phyloP scores from a whole-genome alignment of 176 grass and related monocot species.

The Otatea glauca region DNA sequence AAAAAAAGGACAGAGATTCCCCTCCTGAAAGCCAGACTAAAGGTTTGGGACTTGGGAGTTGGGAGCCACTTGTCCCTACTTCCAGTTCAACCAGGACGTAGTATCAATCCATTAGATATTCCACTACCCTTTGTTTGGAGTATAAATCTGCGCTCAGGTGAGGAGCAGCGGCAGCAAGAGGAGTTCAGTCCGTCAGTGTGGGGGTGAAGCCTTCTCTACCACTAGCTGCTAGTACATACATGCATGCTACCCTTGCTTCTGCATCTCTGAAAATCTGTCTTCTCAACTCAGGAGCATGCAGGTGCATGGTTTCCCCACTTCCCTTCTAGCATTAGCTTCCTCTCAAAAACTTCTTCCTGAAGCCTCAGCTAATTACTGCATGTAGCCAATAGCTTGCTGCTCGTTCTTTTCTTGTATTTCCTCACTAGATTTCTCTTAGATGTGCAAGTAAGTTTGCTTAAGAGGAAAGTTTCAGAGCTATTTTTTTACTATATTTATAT shows the following conservation, averaged over 20 bases:
- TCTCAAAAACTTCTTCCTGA: not conserved
- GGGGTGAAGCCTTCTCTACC: conserved; percentile 7
- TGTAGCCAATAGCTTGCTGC: not conserved
- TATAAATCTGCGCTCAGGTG: conserved; percentile 35
- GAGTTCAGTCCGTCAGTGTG: not conserved
- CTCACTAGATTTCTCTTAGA: not conserved
- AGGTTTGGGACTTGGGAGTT: conserved; percentile 37
- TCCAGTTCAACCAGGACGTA: conserved; percentile 23
- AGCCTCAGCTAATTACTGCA: not conserved
- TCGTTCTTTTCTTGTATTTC: not conserved
- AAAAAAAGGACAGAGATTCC: conserved; percentile 51
- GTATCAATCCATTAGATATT: conserved; percentile 41
- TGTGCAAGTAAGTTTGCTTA: not conserved
- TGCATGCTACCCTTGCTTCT: not conserved
- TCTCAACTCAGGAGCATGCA: conserved; percentile 6
- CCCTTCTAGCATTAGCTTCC: not conserved
- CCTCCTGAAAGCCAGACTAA: conserved; percentile 47
- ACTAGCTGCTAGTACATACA: not conserved
- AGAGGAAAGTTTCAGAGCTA: not conserved
- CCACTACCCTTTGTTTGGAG: conserved; percentile 39
- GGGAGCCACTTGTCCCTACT: conserved; percentile 48
- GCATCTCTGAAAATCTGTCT: conserved; percentile 28
- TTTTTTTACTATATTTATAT: not conserved
- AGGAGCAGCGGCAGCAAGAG: not conserved
- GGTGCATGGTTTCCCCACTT: conserved; percentile 5